Conservation (phyloP, 2,329 filamentous ascomycete species). For the Pseudogymnoascus sp. region DNA sequence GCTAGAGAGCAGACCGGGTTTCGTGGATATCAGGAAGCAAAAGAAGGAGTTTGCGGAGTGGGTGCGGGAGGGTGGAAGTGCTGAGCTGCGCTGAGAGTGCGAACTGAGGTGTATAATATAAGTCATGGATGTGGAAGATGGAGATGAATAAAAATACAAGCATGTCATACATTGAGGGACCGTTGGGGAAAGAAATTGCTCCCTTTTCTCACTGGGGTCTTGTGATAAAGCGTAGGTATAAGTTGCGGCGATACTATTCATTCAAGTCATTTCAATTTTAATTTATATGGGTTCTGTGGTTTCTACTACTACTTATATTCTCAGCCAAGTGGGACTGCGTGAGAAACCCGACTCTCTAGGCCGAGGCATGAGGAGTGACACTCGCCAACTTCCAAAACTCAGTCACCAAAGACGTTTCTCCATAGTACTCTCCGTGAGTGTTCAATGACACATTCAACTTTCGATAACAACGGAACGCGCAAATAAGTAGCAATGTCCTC, state of each 20-base stretch:
- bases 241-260: background rate
- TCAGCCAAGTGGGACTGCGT: background rate
- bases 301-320: background rate
- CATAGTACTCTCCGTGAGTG: background rate
- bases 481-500: background rate
- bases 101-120: background rate
- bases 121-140: background rate
- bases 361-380: background rate
- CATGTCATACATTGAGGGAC: background rate
- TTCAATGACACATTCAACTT: background rate
- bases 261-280: background rate
- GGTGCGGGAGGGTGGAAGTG: slow-evolving; percentile 40
- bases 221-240: background rate
- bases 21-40: slow-evolving; percentile 78
- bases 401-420: background rate
- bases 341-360: background rate
- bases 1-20: slow-evolving; percentile 73
- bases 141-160: slow-evolving; percentile 10
- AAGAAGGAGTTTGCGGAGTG: slow-evolving; percentile 71
- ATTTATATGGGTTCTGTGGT: background rate
- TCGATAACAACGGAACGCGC: background rate
- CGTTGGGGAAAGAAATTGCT: no score
- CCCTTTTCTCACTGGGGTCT: background rate
- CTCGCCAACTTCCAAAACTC: background rate
- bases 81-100: background rate